phyloP scores from a whole-genome alignment of 2,329 filamentous ascomycete genomes.

The Sporothrix pallida region DNA sequence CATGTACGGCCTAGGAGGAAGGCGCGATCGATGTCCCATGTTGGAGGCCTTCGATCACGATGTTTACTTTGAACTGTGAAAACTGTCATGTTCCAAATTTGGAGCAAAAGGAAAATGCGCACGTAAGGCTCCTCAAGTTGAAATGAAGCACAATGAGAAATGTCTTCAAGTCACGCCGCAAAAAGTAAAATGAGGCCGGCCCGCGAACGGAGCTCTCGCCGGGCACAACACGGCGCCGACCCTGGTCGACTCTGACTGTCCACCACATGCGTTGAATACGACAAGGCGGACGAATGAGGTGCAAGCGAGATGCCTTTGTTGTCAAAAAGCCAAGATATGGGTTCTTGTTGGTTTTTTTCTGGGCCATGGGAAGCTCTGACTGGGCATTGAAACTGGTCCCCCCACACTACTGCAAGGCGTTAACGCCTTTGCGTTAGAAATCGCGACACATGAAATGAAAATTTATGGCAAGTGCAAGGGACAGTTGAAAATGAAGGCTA shows the following conservation, averaged over 20 bases:
- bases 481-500: not conserved
- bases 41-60: not conserved
- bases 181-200: not conserved
- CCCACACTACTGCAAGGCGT: conserved; percentile 24
- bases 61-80: too few species aligned
- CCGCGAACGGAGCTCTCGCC: conserved; percentile 9
- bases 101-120: not conserved
- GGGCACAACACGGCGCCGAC: not conserved
- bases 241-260: not conserved
- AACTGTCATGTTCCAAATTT: not conserved
- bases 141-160: not conserved
- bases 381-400: not conserved
- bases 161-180: too few species aligned
- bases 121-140: not conserved
- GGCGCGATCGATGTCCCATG: not conserved
- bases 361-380: not conserved
- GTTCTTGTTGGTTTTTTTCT: not conserved
- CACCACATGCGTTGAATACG: not conserved
- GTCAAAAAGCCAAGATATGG: not conserved
- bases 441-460: not conserved
- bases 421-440: conserved; percentile 5
- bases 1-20: conserved; percentile 8
- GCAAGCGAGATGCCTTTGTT: not conserved
- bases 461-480: not conserved
- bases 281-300: not conserved